Evolutionary conservation across 140 eudicot species (phyloP), one percentile per base, ranked within the genome.

Genomic region (Flaveria floridana): DNA sequence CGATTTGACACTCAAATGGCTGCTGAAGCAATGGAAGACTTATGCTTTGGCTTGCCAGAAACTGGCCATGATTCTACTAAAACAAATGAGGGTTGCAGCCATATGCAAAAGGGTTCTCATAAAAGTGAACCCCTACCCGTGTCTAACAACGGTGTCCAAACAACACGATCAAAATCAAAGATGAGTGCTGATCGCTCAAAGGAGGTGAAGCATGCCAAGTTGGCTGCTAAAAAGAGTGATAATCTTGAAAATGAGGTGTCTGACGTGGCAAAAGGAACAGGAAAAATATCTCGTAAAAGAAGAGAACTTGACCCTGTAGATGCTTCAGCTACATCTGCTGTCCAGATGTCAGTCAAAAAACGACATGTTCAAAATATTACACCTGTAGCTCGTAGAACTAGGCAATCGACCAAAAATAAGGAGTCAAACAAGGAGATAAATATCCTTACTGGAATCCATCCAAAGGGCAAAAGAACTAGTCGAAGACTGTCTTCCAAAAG

Each of bases 1-100:
- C 95, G 91, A 21, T 79, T 88, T 34, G 96, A 94, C 84, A 94
- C 99, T 63, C 99, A 94, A 72, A 83, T 90, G 85, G 99, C 97
- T 74, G 99, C 99, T 80, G 97, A 94, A 75, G 97, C 96, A 65
- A 90, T 94, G 95, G 92, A 89, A 81, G 79, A 78, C n/a, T 70
- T 91, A 48, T 81, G 82, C 75, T 78, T 84, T 74, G 89, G 83
- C n/a, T 53, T 82, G 13, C 73, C 15, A 25, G 83, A 67, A 56
- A n/a, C 74, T 28, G 83, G 25, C 5, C 66, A 51, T 50, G 68
- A 75, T 34, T 14, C 55, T 51, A 71, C 64, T 42, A 47, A 65
- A 64, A 57, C 39, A 21, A 44, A 77, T 14, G 74, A 66, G n/a
- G 85, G 57, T 78, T 50, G 68, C 34, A 61, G 64, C 12, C 61